Evolutionary conservation across 495 filamentous ascomycete genomes (phyloP).

Genomic region (Talaromyces wortmannii): DNA sequence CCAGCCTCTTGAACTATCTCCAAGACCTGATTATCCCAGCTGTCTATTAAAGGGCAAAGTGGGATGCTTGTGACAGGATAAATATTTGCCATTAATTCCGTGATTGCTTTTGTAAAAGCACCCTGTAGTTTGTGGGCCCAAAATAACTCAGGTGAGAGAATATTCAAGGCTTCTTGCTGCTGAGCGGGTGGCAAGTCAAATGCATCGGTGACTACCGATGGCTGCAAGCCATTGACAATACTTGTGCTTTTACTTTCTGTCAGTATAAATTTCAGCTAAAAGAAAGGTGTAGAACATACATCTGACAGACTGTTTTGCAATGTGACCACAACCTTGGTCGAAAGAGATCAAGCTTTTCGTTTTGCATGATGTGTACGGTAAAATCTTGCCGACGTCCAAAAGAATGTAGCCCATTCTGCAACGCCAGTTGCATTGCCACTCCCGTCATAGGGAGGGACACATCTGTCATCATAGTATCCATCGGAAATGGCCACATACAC

Average conservation of each 20-base stretch:
- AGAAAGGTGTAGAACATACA: conserved; percentile 12
- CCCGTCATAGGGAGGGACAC: conserved; percentile 32
- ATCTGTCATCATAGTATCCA: conserved; percentile 32
- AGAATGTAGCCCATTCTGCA: conserved; percentile 40
- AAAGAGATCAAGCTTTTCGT: not conserved
- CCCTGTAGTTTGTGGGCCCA: not conserved
- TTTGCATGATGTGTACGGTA: not conserved
- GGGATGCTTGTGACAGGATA: not conserved
- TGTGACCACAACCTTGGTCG: conserved; percentile 27
- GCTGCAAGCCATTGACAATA: conserved; percentile 20
- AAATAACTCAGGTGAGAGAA: not conserved
- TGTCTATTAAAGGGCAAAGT: not conserved
- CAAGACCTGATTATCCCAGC: not conserved
- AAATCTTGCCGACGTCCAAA: conserved; percentile 8
- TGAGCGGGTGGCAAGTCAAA: not conserved
- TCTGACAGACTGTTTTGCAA: conserved; percentile 30
- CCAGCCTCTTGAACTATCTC: not conserved
- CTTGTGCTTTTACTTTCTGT: conserved; percentile 15
- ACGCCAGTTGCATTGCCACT: conserved; percentile 35
- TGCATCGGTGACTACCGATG: not conserved
- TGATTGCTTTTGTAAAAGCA: not conserved
- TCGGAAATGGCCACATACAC: conserved; percentile 44
- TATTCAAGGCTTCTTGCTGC: not conserved
- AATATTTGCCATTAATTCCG: not conserved
- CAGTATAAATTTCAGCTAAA: not conserved